A percentile compares a stretch with the other conserved stretches of the same genome.
Conservation (phyloP, 352 stramenopile species). For the Phytophthora nicotianae region DNA sequence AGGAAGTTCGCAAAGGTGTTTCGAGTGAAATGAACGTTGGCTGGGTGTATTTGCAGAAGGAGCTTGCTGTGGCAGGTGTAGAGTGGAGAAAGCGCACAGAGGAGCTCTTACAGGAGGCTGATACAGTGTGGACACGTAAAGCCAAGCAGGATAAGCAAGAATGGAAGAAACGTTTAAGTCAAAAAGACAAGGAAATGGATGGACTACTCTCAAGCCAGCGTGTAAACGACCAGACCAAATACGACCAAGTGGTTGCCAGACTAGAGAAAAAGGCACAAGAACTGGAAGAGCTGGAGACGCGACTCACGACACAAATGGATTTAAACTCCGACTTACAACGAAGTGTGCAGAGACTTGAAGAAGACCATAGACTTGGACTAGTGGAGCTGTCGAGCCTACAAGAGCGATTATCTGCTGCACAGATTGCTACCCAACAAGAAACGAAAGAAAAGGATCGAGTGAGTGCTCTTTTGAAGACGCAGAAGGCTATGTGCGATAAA, state of each 20-base stretch:
- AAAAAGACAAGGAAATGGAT: slow-evolving; percentile 63
- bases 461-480: slow-evolving; percentile 27
- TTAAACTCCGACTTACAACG: slow-evolving; percentile 36
- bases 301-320: slow-evolving; percentile 29
- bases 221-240: slow-evolving; percentile 65
- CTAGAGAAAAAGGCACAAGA: slow-evolving; percentile 51
- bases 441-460: slow-evolving; percentile 25
- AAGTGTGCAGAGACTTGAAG: slow-evolving; percentile 44
- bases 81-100: slow-evolving; percentile 37
- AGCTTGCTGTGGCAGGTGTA: slow-evolving; percentile 22
- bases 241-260: slow-evolving; percentile 45
- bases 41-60: slow-evolving; percentile 40
- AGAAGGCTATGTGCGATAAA: slow-evolving; percentile 30
- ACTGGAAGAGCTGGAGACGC: slow-evolving; percentile 37
- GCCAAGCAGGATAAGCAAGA: slow-evolving; percentile 47
- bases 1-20: slow-evolving; percentile 39
- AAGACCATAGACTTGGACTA: slow-evolving; percentile 33
- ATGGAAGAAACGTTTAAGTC: slow-evolving; percentile 46
- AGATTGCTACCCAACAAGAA: slow-evolving; percentile 35
- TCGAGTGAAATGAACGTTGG: slow-evolving; percentile 39
- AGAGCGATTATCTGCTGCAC: slow-evolving; percentile 44
- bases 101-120: slow-evolving; percentile 23
- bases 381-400: slow-evolving; percentile 47
- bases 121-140: slow-evolving; percentile 29
- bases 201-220: slow-evolving; percentile 43